Evolutionary conservation across 805 yeast genomes (phyloP).

Genomic region (Blastobotrys chiropterorum): DNA sequence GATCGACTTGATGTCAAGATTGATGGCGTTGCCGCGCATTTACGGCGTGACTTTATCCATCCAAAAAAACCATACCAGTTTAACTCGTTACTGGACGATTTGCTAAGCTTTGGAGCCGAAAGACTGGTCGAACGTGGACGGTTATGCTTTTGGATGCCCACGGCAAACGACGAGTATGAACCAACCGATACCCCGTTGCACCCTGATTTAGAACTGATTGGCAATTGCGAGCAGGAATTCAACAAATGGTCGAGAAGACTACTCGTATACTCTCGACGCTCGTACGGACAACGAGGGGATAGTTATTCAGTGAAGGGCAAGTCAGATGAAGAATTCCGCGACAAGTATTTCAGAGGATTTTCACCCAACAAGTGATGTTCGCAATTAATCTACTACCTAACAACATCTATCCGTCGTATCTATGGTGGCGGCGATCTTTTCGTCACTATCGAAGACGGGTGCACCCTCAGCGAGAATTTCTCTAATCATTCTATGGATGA

Average conservation of each 20-base stretch:
- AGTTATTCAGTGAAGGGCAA: conserved; percentile 41
- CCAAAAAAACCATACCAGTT: conserved; percentile 88
- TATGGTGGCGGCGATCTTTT: background rate
- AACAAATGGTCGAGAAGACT: conserved; percentile 90
- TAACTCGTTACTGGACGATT: conserved; percentile 69
- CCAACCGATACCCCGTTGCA: conserved; percentile 70
- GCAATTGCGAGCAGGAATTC: conserved; percentile 79
- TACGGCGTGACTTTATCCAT: conserved; percentile 78
- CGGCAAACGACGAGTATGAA: conserved; percentile 79
- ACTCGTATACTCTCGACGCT: conserved; percentile 67
- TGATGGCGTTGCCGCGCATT: conserved; percentile 70
- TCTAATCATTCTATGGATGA: conserved; percentile 38
- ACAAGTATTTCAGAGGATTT: conserved; percentile 68
- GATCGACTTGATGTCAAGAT: conserved; percentile 73
- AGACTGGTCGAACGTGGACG: conserved; percentile 73
- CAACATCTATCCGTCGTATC: background rate
- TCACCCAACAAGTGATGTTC: conserved; percentile 10
- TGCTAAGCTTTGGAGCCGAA: conserved; percentile 63
- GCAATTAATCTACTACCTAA: background rate
- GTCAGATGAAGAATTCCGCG: conserved; percentile 58
- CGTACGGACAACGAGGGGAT: conserved; percentile 35
- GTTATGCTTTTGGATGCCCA: conserved; percentile 95
- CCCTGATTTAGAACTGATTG: conserved; percentile 58
- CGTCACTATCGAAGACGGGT: too few species aligned
- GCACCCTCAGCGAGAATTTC: conserved; percentile 34